A percentile compares a stretch with the other conserved stretches of the same genome.
Evolutionary conservation across 192 early-diverging fungal species (phyloP).

Genomic region (Entophlyctis luteolus): DNA sequence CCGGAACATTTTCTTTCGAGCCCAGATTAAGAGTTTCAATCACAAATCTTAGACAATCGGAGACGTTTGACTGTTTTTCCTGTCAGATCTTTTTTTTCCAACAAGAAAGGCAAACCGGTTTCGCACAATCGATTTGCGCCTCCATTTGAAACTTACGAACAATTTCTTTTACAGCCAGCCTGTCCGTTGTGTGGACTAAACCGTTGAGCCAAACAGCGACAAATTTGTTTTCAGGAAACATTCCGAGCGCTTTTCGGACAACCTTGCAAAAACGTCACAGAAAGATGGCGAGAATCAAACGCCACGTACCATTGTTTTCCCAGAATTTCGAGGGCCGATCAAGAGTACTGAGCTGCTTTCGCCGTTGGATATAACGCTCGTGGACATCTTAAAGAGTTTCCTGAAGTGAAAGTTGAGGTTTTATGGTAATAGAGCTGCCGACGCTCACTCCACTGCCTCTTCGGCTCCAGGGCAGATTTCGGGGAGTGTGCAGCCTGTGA

Average conservation of each 20-base stretch:
- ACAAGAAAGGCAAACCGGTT: conserved; percentile 42
- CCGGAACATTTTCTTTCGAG: conserved; percentile 47
- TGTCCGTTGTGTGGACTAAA: conserved; percentile 73
- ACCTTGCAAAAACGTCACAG: conserved; percentile 31
- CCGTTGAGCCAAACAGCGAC: conserved; percentile 71
- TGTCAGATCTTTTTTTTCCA: conserved; percentile 13
- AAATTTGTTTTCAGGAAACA: conserved; percentile 47
- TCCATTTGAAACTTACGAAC: conserved; percentile 68
- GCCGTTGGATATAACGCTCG: conserved; percentile 56
- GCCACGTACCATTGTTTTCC: conserved; percentile 60
- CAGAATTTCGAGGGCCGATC: conserved; percentile 74
- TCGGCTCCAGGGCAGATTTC: conserved; percentile 1
- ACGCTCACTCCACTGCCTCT: not conserved
- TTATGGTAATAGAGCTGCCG: not conserved
- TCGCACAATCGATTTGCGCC: conserved; percentile 40
- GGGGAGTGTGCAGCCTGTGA: no score
- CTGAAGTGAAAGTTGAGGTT: conserved; percentile 16
- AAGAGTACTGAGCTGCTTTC: conserved; percentile 88
- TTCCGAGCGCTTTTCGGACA: conserved; percentile 40
- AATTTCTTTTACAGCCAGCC: conserved; percentile 76
- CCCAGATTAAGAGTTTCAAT: conserved; percentile 62
- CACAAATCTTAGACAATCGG: conserved; percentile 66
- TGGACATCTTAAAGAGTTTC: conserved; percentile 54
- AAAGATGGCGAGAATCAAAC: conserved; percentile 23
- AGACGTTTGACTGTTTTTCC: not conserved